Percentiles rank a stretch among this genome's conserved stretches.
Conservation (phyloP, 345 rosid species). For the Zanthoxylum bungeanum region DNA sequence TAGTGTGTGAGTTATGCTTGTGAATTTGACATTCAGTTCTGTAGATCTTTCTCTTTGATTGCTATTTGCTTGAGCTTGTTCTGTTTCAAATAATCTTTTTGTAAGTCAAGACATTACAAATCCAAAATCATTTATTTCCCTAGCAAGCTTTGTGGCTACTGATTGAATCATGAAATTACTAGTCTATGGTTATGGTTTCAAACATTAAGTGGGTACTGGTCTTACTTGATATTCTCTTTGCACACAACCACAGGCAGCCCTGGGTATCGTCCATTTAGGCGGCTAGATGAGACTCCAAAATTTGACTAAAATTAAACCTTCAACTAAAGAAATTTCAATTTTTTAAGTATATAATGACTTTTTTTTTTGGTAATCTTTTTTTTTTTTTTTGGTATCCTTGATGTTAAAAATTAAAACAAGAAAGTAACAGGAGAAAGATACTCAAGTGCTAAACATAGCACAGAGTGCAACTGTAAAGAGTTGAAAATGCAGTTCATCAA, state of each 20-base stretch:
- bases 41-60: neutral
- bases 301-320: too few relatives aligned
- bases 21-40: neutral
- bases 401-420: neutral
- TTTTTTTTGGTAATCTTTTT: neutral
- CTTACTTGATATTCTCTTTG: slow-evolving; percentile 1
- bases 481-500: neutral
- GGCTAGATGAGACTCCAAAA: too few relatives aligned
- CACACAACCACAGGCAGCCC: too few relatives aligned
- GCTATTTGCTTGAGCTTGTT: neutral
- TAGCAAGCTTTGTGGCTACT: neutral
- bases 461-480: neutral
- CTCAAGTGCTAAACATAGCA: neutral
- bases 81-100: neutral
- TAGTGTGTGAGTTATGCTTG: slow-evolving; percentile 5
- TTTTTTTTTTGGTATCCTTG: too few relatives aligned
- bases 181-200: neutral
- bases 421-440: neutral
- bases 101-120: slow-evolving; percentile 1
- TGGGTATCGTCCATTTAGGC: too few relatives aligned
- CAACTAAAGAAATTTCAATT: too few relatives aligned
- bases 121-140: neutral
- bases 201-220: neutral
- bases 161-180: neutral
- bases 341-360: too few relatives aligned